A percentile compares a stretch with the other conserved stretches of the same genome.
Conservation (phyloP, 2,329 filamentous ascomycete genomes). For the Venturia oleaginea region DNA sequence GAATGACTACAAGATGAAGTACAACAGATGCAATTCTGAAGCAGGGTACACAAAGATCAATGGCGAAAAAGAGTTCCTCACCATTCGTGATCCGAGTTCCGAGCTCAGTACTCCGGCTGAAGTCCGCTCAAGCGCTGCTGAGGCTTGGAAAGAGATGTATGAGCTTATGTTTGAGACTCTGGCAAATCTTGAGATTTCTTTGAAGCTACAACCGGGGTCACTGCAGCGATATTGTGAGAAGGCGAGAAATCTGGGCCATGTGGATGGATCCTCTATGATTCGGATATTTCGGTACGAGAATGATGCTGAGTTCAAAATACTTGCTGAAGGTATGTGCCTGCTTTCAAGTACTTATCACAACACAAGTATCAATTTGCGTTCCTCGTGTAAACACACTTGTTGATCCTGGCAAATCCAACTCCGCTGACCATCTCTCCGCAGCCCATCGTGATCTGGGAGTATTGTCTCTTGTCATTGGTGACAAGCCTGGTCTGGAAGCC, state of each 20-base stretch:
- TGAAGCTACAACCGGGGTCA: conserved; percentile 15
- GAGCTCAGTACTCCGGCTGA: conserved; percentile 21
- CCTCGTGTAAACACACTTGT: neutral
- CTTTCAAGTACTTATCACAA: neutral
- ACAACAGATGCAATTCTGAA: conserved; percentile 26
- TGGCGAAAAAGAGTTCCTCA: conserved; percentile 32
- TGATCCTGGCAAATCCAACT: neutral
- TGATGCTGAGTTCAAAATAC: conserved; percentile 24
- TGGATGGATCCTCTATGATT: conserved; percentile 28
- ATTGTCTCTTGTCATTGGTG: conserved; percentile 25
- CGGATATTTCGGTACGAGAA: conserved; percentile 29
- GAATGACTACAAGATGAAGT: conserved; percentile 21
- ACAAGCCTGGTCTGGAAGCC: conserved; percentile 25
- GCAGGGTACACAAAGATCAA: conserved; percentile 28
- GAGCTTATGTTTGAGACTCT: conserved; percentile 21
- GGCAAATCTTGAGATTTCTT: conserved; percentile 19
- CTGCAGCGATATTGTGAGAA: neutral
- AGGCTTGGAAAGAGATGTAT: conserved; percentile 28
- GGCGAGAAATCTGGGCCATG: conserved; percentile 16
- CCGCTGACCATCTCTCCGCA: neutral
- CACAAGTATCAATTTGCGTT: neutral
- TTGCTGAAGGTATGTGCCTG: conserved; percentile 23
- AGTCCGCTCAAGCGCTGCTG: conserved; percentile 23
- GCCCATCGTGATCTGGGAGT: conserved; percentile 28
- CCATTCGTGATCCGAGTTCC: conserved; percentile 24